Percentiles rank a stretch among this genome's conserved stretches.
Evolutionary conservation across 1,139 yeast species (phyloP).

Genomic region (Blastobotrys illinoisensis): DNA sequence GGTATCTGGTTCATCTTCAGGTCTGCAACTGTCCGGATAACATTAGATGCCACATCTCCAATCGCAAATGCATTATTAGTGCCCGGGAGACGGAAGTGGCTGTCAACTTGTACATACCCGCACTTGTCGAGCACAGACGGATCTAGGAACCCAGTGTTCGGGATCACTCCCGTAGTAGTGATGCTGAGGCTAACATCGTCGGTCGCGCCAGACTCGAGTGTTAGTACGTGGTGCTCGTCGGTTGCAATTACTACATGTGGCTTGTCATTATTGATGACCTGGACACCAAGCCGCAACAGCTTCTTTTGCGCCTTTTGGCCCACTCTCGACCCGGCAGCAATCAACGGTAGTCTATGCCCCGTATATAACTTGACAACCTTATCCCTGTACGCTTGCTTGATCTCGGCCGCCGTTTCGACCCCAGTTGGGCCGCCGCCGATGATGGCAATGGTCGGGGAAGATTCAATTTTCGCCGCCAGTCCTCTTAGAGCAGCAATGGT

Average conservation of each 20-base stretch:
- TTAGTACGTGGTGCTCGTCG: conserved; percentile 13
- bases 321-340: conserved; percentile 15
- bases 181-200: conserved; percentile 18
- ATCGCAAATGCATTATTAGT: conserved; percentile 21
- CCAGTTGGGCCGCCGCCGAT: conserved; percentile 96
- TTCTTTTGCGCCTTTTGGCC: conserved; percentile 15
- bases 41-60: conserved; percentile 24
- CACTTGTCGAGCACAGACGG: conserved; percentile 14
- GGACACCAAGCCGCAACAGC: conserved; percentile 20
- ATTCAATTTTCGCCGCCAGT: conserved; percentile 66
- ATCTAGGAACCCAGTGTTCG: conserved; percentile 25
- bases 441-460: conserved; percentile 68
- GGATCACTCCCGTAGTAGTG: conserved; percentile 20
- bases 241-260: conserved; percentile 16
- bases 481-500: conserved; percentile 69
- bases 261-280: conserved; percentile 17
- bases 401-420: conserved; percentile 81
- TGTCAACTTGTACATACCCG: conserved; percentile 22
- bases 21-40: conserved; percentile 16
- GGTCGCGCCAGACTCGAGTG: conserved; percentile 17
- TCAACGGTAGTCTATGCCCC: conserved; percentile 20
- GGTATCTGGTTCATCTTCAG: conserved; percentile 13
- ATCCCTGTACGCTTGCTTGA: conserved; percentile 17
- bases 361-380: conserved; percentile 24
- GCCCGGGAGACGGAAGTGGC: conserved; percentile 21